Base-by-base conservation (phyloP, 2,329 filamentous ascomycete genomes). In the Aureobasidium uvarum region DNA sequence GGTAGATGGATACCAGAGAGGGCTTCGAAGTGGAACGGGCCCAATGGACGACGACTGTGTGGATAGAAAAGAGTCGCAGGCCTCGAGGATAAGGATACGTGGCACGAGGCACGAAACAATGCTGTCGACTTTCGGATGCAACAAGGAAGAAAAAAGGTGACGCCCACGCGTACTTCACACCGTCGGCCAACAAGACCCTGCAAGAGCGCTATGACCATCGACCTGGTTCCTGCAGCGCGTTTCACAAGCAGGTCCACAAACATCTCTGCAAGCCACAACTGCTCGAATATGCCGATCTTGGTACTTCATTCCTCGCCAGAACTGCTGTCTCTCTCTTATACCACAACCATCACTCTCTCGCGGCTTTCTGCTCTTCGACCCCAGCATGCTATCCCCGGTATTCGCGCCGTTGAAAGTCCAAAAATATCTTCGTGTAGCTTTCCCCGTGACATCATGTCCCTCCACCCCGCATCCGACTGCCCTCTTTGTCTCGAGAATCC, bases 91-190 rank as follows among this genome's bases (percentile, higher is more conserved):
- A 41, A 14, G 10, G 16, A 46, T 38, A 60, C 55, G 55, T 59
- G 39, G 39, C 55, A 59, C 18, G 31, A 25, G 10, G 11, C 31
- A 38, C n/a, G 58, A 28, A 48, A 46, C 28, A 38, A 60, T 46
- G 56, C 14, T n/a, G 33, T n/a, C 6, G n/a, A 16, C 38, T 3
- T 5, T 16, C 31, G 25, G 28, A 48, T 48, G 38, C 56, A 60
- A 38, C 56, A 6, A 58, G 54, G 31, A 43, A 28, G 25, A 60
- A 46, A 25, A 60, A 60, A 48, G n/a, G 41, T 60, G 43, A 60
- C 56, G 56, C 48, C 56, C 28, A 43, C 41, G 43, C 43, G 16
- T 31, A 36, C 33, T 11, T 31, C 50, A 54, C 16, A 38, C 31
- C 50, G 31, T 54, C n/a, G 50, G 50, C 41, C 56, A 48, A 36